These are phyloP conservation scores for Neofusicoccum laricinum DNA, from an alignment of 2,329 filamentous ascomycete species.

Conservation along the genomic window DNA sequence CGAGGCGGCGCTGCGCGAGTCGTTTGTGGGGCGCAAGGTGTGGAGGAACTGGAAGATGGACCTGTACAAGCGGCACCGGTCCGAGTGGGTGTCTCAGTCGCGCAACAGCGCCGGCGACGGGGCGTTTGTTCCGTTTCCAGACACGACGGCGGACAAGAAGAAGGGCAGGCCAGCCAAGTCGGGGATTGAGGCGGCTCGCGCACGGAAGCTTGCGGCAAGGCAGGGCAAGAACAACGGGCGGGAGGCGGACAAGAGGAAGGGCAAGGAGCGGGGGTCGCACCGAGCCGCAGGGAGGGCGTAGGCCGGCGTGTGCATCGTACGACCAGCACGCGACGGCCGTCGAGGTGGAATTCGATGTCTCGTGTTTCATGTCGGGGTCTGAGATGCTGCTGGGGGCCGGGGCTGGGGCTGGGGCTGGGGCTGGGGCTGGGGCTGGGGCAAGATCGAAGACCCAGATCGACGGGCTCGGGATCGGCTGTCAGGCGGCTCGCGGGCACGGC, in stretches of 20 bases:
- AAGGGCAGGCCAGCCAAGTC: constrained; percentile 19
- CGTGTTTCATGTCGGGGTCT: background rate
- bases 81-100: constrained; percentile 63
- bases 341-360: background rate
- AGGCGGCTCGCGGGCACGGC: background rate
- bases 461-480: constrained; percentile 1
- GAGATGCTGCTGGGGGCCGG: background rate
- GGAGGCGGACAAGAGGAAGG: constrained; percentile 24
- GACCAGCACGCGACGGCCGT: background rate
- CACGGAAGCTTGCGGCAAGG: constrained; percentile 52
- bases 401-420: background rate
- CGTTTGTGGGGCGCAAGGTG: constrained; percentile 62
- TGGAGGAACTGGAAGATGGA: constrained; percentile 77
- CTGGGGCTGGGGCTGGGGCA: background rate
- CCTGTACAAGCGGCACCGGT: constrained; percentile 60
- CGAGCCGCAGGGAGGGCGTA: background rate
- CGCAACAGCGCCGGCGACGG: constrained; percentile 53
- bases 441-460: background rate
- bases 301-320: background rate
- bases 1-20: constrained; percentile 62
- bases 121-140: constrained; percentile 50
- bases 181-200: constrained; percentile 55
- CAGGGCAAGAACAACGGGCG: constrained; percentile 28
- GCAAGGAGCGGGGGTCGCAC: constrained; percentile 15
- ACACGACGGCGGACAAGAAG: constrained; percentile 29